Percentiles rank a stretch among this genome's conserved stretches.
Conservation (phyloP, 306 rosid genomes). For the Sechiopsis laciniata region DNA sequence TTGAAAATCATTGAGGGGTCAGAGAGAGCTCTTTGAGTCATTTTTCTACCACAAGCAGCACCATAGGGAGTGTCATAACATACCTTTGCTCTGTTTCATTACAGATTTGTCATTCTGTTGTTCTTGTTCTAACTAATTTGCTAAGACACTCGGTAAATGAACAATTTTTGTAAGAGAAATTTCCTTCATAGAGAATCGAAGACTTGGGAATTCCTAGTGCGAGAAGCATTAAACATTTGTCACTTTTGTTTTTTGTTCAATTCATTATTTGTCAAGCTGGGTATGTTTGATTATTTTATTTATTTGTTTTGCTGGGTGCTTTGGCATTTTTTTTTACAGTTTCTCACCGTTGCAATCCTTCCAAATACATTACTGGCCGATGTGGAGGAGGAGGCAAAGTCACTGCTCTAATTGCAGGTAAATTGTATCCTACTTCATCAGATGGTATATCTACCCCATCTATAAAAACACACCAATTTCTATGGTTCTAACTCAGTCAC, state of each 20-base stretch:
- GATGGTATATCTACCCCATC: background rate
- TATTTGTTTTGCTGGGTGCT: constrained; percentile 19
- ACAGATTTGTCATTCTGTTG: background rate
- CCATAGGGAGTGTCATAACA: background rate
- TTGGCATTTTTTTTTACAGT: constrained; percentile 34
- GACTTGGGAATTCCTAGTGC: background rate
- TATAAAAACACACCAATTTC: background rate
- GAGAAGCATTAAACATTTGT: background rate
- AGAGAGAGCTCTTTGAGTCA: background rate
- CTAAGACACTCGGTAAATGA: background rate
- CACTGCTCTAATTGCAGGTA: constrained; percentile 58
- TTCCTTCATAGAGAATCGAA: background rate
- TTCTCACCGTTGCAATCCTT: constrained; percentile 33
- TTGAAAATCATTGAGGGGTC: background rate
- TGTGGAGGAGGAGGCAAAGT: constrained; percentile 50
- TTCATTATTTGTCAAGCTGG: constrained; percentile 3
- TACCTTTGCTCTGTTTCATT: background rate
- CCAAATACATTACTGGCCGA: constrained; percentile 39
- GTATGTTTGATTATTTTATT: constrained; percentile 26
- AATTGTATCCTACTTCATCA: background rate
- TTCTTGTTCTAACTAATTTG: background rate
- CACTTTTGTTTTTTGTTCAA: background rate
- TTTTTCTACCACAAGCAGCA: background rate
- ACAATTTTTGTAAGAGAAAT: background rate
- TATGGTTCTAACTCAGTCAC: background rate